Conservation (phyloP, 2,329 filamentous ascomycete genomes). For the Fusarium luffae region DNA sequence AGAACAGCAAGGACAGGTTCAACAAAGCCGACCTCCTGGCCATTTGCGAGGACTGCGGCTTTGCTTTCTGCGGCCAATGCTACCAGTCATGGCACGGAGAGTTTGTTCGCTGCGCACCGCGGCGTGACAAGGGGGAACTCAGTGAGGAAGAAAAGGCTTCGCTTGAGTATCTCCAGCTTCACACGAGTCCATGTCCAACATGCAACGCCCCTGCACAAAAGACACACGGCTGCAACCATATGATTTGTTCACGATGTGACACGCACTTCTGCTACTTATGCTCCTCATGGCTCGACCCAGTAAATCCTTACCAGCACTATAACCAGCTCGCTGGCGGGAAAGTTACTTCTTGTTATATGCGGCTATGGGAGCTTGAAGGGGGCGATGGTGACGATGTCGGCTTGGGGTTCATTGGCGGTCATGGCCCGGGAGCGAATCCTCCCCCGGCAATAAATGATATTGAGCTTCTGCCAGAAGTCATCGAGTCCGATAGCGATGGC, state of each 20-base stretch:
- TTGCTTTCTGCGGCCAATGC: conserved; percentile 84
- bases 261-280: conserved; percentile 98
- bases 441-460: conserved; percentile 30
- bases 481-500: conserved; percentile 50
- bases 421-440: conserved; percentile 31
- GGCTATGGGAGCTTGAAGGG: conserved; percentile 88
- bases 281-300: conserved; percentile 82
- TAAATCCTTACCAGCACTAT: conserved; percentile 90
- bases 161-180: conserved; percentile 81
- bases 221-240: conserved; percentile 94
- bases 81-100: conserved; percentile 92
- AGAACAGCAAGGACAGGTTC: conserved; percentile 48
- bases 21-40: conserved; percentile 73
- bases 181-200: conserved; percentile 90
- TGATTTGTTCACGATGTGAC: conserved; percentile 90
- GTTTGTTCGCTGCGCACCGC: conserved; percentile 74
- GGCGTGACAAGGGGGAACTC: conserved; percentile 74
- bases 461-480: conserved; percentile 41
- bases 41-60: conserved; percentile 88
- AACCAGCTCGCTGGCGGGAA: conserved; percentile 69
- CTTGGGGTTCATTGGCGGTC: conserved; percentile 57
- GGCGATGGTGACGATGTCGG: conserved; percentile 74
- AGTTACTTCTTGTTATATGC: conserved; percentile 78
- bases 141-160: conserved; percentile 88
- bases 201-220: conserved; percentile 89